phyloP scores from a whole-genome alignment of 805 yeast genomes.

The Clavispora phyllophila region DNA sequence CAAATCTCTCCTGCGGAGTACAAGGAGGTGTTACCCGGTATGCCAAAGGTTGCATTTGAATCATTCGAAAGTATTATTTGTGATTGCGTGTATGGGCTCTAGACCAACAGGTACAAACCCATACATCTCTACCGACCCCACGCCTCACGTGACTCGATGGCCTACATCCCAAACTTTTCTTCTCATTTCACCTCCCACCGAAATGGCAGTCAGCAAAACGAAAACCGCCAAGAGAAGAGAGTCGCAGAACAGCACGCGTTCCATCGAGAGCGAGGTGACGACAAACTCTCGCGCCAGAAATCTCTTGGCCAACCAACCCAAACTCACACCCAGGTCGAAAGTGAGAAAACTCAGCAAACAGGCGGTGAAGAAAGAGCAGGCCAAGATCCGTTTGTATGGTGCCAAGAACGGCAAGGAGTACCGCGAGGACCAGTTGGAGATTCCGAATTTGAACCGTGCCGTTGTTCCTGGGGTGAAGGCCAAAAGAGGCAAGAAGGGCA shows the following conservation, averaged over 20 bases:
- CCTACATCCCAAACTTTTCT: not conserved
- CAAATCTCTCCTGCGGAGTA: no score
- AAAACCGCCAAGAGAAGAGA: constrained; percentile 53
- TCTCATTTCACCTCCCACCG: constrained; percentile 27
- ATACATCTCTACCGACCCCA: not conserved
- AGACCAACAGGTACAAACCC: no score
- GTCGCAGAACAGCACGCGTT: constrained; percentile 49
- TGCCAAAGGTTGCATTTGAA: no score
- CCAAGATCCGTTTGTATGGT: constrained; percentile 63
- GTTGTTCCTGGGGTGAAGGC: constrained; percentile 77
- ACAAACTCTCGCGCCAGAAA: constrained; percentile 68
- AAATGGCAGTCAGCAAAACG: constrained; percentile 60
- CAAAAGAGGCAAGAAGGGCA: constrained; percentile 83
- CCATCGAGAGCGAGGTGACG: constrained; percentile 61
- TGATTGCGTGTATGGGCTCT: no score
- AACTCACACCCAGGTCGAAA: constrained; percentile 54
- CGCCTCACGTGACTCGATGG: not conserved
- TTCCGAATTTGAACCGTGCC: constrained; percentile 79
- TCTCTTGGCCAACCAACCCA: constrained; percentile 53
- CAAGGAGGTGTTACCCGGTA: no score
- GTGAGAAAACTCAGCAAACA: constrained; percentile 45
- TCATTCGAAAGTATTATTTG: no score
- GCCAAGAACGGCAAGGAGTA: constrained; percentile 52
- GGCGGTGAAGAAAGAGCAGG: constrained; percentile 61
- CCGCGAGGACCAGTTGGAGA: constrained; percentile 70